A percentile compares a stretch with the other conserved stretches of the same genome.
These are phyloP conservation scores for Rhodotorula kratochvilovae DNA, from an alignment of 768 basidiomycete species.

Conservation along the genomic window DNA sequence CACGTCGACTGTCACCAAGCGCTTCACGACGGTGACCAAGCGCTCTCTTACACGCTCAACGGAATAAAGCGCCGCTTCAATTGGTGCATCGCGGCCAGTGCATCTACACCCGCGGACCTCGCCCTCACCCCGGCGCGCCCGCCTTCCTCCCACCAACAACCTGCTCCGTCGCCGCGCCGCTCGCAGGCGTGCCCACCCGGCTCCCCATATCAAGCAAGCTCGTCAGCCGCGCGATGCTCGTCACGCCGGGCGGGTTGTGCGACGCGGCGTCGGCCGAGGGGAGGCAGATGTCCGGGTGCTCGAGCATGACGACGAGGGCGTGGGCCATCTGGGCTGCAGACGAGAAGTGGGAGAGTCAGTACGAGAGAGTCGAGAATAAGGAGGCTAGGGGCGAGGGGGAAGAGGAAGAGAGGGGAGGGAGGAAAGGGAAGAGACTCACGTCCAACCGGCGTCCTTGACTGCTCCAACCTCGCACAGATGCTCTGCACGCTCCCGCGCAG, in stretches of 20 bases:
- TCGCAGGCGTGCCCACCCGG: too few relatives aligned
- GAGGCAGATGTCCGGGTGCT: constrained; percentile 2
- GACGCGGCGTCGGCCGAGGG: neutral
- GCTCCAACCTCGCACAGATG: neutral
- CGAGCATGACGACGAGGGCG: constrained; percentile 4
- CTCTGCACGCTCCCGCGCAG: neutral
- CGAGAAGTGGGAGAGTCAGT: neutral
- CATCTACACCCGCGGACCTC: too few relatives aligned
- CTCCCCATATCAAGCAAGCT: neutral
- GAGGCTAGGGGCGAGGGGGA: too few relatives aligned
- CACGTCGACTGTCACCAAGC: too few relatives aligned
- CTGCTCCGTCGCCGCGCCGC: neutral
- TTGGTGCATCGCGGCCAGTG: too few relatives aligned
- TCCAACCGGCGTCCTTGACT: neutral
- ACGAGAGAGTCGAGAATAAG: too few relatives aligned
- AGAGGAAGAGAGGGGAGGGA: neutral
- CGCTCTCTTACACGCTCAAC: too few relatives aligned
- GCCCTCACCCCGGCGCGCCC: too few relatives aligned
- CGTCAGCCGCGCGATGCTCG: neutral
- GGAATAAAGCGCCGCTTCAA: too few relatives aligned
- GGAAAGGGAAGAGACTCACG: neutral
- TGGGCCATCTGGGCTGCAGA: neutral
- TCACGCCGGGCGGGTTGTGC: neutral
- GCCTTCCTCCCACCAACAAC: too few relatives aligned
- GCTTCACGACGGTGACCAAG: too few relatives aligned